A percentile compares a stretch with the other conserved stretches of the same genome.
These are phyloP conservation scores for Massarina eburnea DNA, from an alignment of 2,329 filamentous ascomycete genomes.

Conservation along the genomic window DNA sequence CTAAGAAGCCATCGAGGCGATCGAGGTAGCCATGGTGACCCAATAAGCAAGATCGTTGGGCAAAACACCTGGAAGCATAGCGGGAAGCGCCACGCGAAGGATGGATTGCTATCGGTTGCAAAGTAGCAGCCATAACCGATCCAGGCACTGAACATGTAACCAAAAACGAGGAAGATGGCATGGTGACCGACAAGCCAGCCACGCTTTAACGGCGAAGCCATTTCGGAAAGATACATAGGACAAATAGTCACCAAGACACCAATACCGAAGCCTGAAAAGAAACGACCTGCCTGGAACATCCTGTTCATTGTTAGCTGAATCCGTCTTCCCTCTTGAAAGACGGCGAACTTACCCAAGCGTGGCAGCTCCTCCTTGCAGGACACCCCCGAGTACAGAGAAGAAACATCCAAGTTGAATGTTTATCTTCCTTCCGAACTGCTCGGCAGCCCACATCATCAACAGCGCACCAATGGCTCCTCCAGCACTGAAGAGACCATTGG, in stretches of 20 bases:
- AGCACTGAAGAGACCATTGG: conserved; percentile 53
- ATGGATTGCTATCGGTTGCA: conserved; percentile 35
- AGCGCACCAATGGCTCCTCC: conserved; percentile 52
- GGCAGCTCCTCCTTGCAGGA: conserved; percentile 50
- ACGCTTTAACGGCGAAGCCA: conserved; percentile 44
- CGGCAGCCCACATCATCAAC: conserved; percentile 55
- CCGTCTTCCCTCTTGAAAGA: conserved; percentile 4
- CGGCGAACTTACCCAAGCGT: conserved; percentile 43
- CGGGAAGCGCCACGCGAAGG: conserved; percentile 52
- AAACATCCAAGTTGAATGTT: conserved; percentile 52
- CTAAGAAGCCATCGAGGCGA: conserved; percentile 56
- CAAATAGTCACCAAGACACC: conserved; percentile 48
- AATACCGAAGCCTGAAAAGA: conserved; percentile 47
- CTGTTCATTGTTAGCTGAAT: conserved; percentile 19
- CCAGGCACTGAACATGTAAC: conserved; percentile 50
- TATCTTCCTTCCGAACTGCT: conserved; percentile 47
- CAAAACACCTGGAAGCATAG: conserved; percentile 46
- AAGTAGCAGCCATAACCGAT: conserved; percentile 51
- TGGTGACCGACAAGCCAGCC: conserved; percentile 46
- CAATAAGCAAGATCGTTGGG: conserved; percentile 44
- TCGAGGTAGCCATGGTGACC: conserved; percentile 47
- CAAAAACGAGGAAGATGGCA: conserved; percentile 52
- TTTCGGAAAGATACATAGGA: conserved; percentile 50
- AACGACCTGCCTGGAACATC: conserved; percentile 50
- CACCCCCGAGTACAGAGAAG: conserved; percentile 50